Conservation (phyloP, 306 rosid genomes). For the Glycyrrhiza uralensis region DNA sequence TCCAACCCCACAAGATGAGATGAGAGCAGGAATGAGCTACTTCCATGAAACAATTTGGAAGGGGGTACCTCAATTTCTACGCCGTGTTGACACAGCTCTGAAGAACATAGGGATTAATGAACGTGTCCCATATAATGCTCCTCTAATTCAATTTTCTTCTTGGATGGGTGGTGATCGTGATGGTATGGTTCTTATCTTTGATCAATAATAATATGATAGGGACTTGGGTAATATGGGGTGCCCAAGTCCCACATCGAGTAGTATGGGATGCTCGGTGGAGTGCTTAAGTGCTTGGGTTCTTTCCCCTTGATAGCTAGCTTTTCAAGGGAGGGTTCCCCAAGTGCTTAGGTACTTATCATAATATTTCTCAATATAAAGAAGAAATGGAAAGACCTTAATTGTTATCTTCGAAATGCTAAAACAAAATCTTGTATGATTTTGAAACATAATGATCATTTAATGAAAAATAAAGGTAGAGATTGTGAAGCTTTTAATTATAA, state of each 20-base stretch:
- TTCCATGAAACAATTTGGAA: constrained; percentile 93
- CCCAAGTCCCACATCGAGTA: no score
- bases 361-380: not conserved
- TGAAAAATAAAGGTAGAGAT: not conserved
- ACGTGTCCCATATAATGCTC: constrained; percentile 89
- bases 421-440: not conserved
- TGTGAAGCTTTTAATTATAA: not conserved
- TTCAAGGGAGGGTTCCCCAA: no score
- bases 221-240: no score
- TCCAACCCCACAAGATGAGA: constrained; percentile 98
- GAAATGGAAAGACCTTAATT: not conserved
- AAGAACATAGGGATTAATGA: constrained; percentile 82
- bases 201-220: no score
- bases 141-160: constrained; percentile 91
- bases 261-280: no score
- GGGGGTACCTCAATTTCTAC: constrained; percentile 87
- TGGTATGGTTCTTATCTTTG: constrained; percentile 48
- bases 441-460: not conserved
- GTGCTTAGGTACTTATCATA: no score
- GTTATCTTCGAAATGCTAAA: not conserved
- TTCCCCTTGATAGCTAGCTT: no score
- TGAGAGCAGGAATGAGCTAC: constrained; percentile 99
- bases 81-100: constrained; percentile 93
- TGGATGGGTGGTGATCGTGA: constrained; percentile 99
- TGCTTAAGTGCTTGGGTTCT: no score